Percentiles rank a stretch among this genome's conserved stretches.
Evolutionary conservation across 2,329 filamentous ascomycete genomes (phyloP).

Genomic region (Penicillium sp.): DNA sequence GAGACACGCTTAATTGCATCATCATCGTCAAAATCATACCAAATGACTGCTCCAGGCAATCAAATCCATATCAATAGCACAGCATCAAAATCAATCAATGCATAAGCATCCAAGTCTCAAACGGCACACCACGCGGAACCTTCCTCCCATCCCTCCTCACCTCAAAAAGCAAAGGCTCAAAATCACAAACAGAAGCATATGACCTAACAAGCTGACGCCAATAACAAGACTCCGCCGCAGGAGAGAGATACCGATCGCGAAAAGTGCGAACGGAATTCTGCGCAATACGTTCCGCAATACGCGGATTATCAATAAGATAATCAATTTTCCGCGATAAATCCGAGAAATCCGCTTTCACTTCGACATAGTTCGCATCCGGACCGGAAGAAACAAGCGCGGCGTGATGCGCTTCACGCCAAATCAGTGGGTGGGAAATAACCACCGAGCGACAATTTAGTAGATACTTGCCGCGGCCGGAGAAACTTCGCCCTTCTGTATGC

Average conservation of each 20-base stretch:
- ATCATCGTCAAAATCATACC: not conserved
- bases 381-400: constrained; percentile 51
- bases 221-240: constrained; percentile 60
- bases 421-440: constrained; percentile 53
- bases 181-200: constrained; percentile 45
- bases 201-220: constrained; percentile 54
- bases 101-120: constrained; percentile 47
- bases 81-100: constrained; percentile 11
- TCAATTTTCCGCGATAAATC: constrained; percentile 55
- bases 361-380: constrained; percentile 55
- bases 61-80: not conserved
- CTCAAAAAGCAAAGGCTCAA: constrained; percentile 44
- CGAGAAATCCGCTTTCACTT: constrained; percentile 58
- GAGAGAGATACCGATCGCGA: constrained; percentile 58
- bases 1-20: constrained; percentile 10
- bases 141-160: constrained; percentile 33
- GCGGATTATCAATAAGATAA: constrained; percentile 48
- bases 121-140: constrained; percentile 39
- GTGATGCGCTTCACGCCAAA: constrained; percentile 56
- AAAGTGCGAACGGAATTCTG: constrained; percentile 54
- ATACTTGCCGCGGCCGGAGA: constrained; percentile 60
- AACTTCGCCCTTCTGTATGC: constrained; percentile 59
- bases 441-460: constrained; percentile 57
- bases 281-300: constrained; percentile 55
- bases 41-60: no score